Evolutionary conservation across 306 rosid species (phyloP), one percentile per base, ranked within the genome.

Genomic region (Quercus ilex): DNA sequence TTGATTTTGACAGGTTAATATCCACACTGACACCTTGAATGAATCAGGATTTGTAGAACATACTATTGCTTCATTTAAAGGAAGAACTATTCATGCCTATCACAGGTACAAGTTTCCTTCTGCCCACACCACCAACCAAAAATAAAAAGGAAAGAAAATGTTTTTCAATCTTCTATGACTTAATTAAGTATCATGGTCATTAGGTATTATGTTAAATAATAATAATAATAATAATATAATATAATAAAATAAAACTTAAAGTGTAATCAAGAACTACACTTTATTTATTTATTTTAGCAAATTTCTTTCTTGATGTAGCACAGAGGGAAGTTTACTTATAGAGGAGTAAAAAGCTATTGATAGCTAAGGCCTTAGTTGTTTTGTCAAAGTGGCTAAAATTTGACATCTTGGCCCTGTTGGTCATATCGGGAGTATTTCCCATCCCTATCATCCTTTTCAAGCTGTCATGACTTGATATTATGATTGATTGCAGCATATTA

Each of bases 1-100:
- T 77, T 69, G 57, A 64, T 43, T 70, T 55, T 75, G 73, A 81
- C 86, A 93, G 98, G 99, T 93, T 85, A 91, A 95, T 77, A 95
- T 95, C 84, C 99, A 93, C 63, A 91, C 99, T 11, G 99, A 93
- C 87, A 95, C 99, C 79, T 87, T 93, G 83, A 95, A 93, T 79
- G 98, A 90, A 82, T 85, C 99, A 65, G 98, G 99, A 82, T 95
- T 91, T 86, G 94, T 95, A 79, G 99, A 93, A 84, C 91, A 91
- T 57, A 89, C 99, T 55, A 91, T 95, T 68, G 90, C 90, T 55
- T 89, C 99, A 71, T 91, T 93, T 83, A 89, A 93, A 79, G 98
- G 82, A 86, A 95, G 97, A 89, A 93, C 98, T 21, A 95, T 95
- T 82, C 99, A 93, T 77, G 38, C 98, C 20, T 95, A 95, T 87